Evolutionary conservation across 208 protist genomes (phyloP), one percentile per base, ranked within the genome.

Genomic region (Balamuthia mandrillaris): DNA sequence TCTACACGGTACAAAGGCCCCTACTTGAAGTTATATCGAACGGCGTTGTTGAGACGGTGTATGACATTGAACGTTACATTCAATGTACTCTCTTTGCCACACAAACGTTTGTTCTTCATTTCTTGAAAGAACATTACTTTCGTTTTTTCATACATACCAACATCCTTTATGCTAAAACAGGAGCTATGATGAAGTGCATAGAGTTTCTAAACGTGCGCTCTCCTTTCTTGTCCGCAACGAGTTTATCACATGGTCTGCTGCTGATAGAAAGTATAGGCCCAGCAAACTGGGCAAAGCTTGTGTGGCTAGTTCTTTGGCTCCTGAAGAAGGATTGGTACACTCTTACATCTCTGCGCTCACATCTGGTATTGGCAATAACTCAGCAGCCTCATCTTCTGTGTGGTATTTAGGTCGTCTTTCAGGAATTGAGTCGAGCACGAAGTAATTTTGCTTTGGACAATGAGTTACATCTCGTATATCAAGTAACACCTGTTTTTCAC

Each of bases 1-100:
- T n/a, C n/a, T n/a, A n/a, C n/a, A n/a, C n/a, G n/a, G n/a, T 33
- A 3, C 10, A 44, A 49, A 84, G 78, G 27, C 87, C 88, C 7
- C 44, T 97, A 45, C 78, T 96, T 35, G 95, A 97, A 88, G 96
- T 92, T 45, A 86, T 97, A 52, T 89, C 91, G 12, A 91, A 92
- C 29, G 92, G 94, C 0, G 68, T 96, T 16, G 91, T 96, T 21
- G 61, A 77, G 9, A 92, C 86, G 44, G 65, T 54, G 7, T 56
- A 51, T 4, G 89, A 92, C 45, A 90, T 93, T 14, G 47, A 66
- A 3, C 29, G 21, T 44, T 96, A 74, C 39, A 93, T 94, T 65
- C 78, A 6, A 51, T 54, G 33, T 84, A 90, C 65, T 60, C 96
- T 87, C 83, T 95, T 49, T 87, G 85, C 68, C 27, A 16, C 42